Percentiles rank a stretch among this genome's conserved stretches.
Evolutionary conservation across 495 filamentous ascomycete genomes (phyloP).

Genomic region (Penicillium parvum): DNA sequence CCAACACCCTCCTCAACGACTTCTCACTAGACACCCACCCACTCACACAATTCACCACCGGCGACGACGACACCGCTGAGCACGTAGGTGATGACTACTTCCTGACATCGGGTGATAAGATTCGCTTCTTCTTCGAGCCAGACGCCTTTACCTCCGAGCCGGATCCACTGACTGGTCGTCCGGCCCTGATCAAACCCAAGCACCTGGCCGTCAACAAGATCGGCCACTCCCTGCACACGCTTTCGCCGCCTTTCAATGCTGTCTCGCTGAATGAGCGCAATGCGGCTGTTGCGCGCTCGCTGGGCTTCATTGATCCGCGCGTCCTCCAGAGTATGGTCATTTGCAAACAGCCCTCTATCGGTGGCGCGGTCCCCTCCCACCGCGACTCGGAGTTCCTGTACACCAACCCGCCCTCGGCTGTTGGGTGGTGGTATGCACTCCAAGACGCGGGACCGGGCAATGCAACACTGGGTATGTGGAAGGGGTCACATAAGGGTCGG

Average conservation of each 20-base stretch:
- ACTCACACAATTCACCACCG: conserved; percentile 88
- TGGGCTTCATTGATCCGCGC: conserved; percentile 71
- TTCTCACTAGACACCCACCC: conserved; percentile 80
- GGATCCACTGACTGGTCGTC: conserved; percentile 42
- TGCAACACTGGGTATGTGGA: conserved; percentile 80
- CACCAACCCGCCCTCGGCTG: conserved; percentile 82
- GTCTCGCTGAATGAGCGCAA: conserved; percentile 53
- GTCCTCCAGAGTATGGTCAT: conserved; percentile 95
- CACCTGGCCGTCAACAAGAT: conserved; percentile 90
- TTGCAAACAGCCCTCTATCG: conserved; percentile 96
- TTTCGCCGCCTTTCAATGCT: conserved; percentile 65
- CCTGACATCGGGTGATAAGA: conserved; percentile 78
- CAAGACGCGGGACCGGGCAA: conserved; percentile 85
- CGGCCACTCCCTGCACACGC: conserved; percentile 79
- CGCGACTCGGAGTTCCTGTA: conserved; percentile 93
- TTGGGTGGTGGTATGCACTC: conserved; percentile 93
- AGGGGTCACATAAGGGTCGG: conserved; percentile 62
- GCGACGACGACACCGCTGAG: conserved; percentile 45
- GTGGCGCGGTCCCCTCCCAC: conserved; percentile 79
- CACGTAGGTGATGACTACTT: conserved; percentile 98
- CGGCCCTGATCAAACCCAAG: conserved; percentile 66
- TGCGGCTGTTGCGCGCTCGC: conserved; percentile 60
- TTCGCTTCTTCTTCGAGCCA: conserved; percentile 97
- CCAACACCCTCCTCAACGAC: conserved; percentile 63
- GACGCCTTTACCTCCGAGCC: conserved; percentile 42